Evolutionary conservation across 768 basidiomycete species (phyloP).

Genomic region (Lactifluus subvellereus): DNA sequence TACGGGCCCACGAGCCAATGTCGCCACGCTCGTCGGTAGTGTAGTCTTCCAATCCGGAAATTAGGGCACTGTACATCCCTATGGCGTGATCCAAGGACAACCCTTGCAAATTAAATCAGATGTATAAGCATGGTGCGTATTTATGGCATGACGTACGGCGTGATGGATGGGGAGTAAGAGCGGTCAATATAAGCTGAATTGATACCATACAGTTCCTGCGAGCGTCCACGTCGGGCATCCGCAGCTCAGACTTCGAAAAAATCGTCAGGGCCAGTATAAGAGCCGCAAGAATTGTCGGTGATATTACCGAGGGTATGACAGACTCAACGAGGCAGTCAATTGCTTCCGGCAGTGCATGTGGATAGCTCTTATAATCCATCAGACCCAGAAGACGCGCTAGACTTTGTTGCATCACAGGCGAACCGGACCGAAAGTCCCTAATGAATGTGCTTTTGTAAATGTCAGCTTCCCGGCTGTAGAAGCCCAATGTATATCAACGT

Average conservation of each 20-base stretch:
- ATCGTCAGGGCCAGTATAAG: conserved; percentile 24
- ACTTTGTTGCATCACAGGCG: conserved; percentile 60
- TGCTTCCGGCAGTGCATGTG: conserved; percentile 48
- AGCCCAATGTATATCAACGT: conserved; percentile 36
- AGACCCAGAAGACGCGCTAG: conserved; percentile 64
- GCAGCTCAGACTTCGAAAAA: conserved; percentile 31
- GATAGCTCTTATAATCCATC: conserved; percentile 55
- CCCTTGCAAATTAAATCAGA: background rate
- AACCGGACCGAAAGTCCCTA: conserved; percentile 48
- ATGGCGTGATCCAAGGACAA: conserved; percentile 9
- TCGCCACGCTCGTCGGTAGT: conserved; percentile 93
- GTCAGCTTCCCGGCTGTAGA: conserved; percentile 2
- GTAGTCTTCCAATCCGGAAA: conserved; percentile 84
- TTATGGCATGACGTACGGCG: conserved; percentile 37
- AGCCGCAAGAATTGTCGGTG: conserved; percentile 30
- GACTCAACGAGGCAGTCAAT: conserved; percentile 54
- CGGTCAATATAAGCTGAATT: conserved; percentile 44
- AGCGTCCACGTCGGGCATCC: conserved; percentile 47
- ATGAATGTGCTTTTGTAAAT: conserved; percentile 46
- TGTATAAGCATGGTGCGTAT: background rate
- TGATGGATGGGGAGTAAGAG: conserved; percentile 38
- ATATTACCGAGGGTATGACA: conserved; percentile 43
- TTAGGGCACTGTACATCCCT: conserved; percentile 46
- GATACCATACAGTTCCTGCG: conserved; percentile 50
- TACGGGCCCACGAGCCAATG: conserved; percentile 92